Conservation (phyloP, 2,329 filamentous ascomycete species). For the Pestalotiopsis sp. region DNA sequence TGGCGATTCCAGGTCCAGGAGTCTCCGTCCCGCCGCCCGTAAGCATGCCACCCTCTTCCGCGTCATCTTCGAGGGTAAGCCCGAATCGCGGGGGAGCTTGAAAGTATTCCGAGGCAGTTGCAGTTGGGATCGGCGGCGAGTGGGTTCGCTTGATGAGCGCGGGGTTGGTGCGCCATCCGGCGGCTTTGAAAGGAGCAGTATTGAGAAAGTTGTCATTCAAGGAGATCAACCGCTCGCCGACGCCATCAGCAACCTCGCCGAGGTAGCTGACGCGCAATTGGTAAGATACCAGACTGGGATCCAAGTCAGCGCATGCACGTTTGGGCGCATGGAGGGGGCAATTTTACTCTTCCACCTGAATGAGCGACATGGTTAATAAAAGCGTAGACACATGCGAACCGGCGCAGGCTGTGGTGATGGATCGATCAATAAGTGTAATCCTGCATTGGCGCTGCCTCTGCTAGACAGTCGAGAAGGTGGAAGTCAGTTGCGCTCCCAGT, state of each 20-base stretch:
- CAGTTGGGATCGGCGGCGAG: slow-evolving; percentile 83
- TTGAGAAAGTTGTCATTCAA: slow-evolving; percentile 80
- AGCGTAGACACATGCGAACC: neutral
- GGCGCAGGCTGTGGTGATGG: neutral
- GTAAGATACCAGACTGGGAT: slow-evolving; percentile 73
- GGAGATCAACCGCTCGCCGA: slow-evolving; percentile 81
- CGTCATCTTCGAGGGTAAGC: slow-evolving; percentile 69
- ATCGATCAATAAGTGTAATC: neutral
- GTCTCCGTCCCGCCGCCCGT: slow-evolving; percentile 70
- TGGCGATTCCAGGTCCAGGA: slow-evolving; percentile 67
- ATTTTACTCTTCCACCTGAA: slow-evolving; percentile 46
- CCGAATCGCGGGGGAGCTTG: slow-evolving; percentile 67
- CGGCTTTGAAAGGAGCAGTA: slow-evolving; percentile 79
- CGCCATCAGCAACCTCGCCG: slow-evolving; percentile 78
- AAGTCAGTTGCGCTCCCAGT: neutral
- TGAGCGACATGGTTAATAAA: slow-evolving; percentile 40
- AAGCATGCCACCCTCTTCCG: slow-evolving; percentile 73
- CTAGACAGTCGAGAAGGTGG: too few species aligned
- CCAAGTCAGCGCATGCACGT: neutral
- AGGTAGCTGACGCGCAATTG: slow-evolving; percentile 82
- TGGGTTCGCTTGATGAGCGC: slow-evolving; percentile 81
- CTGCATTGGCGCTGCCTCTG: neutral
- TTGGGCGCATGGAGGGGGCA: neutral
- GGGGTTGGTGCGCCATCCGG: slow-evolving; percentile 76
- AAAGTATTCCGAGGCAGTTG: slow-evolving; percentile 82